Evolutionary conservation across 2,329 filamentous ascomycete genomes (phyloP).

Genomic region (Dactylellina parvicollis): DNA sequence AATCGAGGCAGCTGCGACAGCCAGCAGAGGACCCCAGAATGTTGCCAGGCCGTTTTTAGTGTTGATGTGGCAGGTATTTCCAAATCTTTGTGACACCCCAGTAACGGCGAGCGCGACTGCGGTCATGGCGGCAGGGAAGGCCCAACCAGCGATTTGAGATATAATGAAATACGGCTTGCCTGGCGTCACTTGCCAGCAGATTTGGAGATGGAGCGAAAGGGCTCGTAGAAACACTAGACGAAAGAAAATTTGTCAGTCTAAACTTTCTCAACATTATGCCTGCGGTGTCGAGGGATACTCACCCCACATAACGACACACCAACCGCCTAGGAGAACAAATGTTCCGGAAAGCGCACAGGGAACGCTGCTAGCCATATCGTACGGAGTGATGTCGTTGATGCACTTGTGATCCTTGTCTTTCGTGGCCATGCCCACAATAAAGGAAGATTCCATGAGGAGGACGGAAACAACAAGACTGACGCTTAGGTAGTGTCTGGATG

Average conservation of each 20-base stretch:
- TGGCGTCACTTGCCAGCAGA: conserved; percentile 94
- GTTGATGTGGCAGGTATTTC: conserved; percentile 92
- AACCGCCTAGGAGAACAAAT: conserved; percentile 85
- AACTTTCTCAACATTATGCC: neutral
- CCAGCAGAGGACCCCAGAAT: conserved; percentile 71
- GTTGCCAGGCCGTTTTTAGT: conserved; percentile 78
- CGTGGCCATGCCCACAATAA: conserved; percentile 8
- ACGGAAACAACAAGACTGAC: conserved; percentile 83
- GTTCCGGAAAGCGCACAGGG: conserved; percentile 89
- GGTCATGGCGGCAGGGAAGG: conserved; percentile 79
- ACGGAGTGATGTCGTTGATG: conserved; percentile 87
- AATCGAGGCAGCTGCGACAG: conserved; percentile 78
- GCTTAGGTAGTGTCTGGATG: conserved; percentile 90
- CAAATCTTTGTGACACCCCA: conserved; percentile 93
- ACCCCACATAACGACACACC: conserved; percentile 85
- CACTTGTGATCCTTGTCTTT: conserved; percentile 67
- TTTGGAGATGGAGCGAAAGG: conserved; percentile 92
- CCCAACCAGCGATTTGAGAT: conserved; percentile 83
- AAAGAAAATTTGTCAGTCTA: conserved; percentile 7
- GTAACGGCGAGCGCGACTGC: conserved; percentile 81
- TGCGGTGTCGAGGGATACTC: conserved; percentile 58
- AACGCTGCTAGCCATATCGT: conserved; percentile 84
- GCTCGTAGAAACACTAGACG: conserved; percentile 79
- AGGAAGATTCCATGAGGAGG: conserved; percentile 79
- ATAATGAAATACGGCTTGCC: conserved; percentile 89